Evolutionary conservation across 495 filamentous ascomycete genomes (phyloP).

Genomic region (Amorphotheca resinae): DNA sequence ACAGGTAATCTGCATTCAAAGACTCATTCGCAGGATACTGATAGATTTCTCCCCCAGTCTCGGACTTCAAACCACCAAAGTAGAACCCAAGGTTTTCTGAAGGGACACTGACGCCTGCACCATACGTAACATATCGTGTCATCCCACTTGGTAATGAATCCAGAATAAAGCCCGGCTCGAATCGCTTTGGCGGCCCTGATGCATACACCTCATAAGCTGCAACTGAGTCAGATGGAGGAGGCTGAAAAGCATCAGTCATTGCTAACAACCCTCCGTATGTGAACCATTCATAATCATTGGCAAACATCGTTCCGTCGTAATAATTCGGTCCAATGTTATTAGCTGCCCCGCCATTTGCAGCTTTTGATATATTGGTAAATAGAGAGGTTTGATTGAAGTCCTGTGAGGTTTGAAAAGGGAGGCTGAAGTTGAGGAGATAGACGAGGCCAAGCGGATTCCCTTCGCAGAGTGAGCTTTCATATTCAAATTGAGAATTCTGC

Average conservation of each 20-base stretch:
- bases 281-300: conserved; percentile 48
- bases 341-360: conserved; percentile 27
- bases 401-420: conserved; percentile 38
- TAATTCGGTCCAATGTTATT: conserved; percentile 49
- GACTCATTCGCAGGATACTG: conserved; percentile 17
- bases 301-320: conserved; percentile 50
- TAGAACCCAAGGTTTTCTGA: conserved; percentile 66
- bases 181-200: conserved; percentile 31
- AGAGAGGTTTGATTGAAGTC: conserved; percentile 36
- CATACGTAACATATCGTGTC: conserved; percentile 52
- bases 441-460: conserved; percentile 35
- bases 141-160: conserved; percentile 29
- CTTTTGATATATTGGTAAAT: conserved; percentile 33
- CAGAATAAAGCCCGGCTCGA: conserved; percentile 29
- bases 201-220: conserved; percentile 39
- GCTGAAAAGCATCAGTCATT: conserved; percentile 9
- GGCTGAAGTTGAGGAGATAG: conserved; percentile 45
- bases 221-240: conserved; percentile 27
- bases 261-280: conserved; percentile 35
- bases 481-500: neutral
- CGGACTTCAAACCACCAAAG: conserved; percentile 48
- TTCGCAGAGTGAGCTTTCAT: conserved; percentile 15
- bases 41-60: conserved; percentile 32
- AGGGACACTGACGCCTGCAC: conserved; percentile 49
- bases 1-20: conserved; percentile 25